Evolutionary conservation across 169 alveolate genomes (phyloP).

Genomic region (Plasmodium berghei): DNA sequence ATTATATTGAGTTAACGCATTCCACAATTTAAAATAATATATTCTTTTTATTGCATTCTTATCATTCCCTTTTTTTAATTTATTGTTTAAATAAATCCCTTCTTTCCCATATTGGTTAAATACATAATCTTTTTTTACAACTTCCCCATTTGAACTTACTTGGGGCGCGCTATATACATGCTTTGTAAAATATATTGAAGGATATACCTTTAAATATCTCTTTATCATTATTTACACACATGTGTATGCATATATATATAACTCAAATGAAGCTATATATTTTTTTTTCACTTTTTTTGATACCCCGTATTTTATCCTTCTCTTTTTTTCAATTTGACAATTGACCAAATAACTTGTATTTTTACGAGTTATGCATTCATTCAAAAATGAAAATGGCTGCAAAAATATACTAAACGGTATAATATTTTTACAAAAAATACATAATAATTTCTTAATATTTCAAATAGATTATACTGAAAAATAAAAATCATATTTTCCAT

Average conservation of each 20-base stretch:
- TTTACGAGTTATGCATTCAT: too few species aligned
- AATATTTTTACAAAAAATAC: too few species aligned
- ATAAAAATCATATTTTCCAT: too few species aligned
- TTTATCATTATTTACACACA: constrained; percentile 28
- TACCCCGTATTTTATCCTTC: too few species aligned
- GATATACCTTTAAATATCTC: constrained; percentile 63
- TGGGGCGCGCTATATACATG: constrained; percentile 68
- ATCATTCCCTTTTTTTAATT: constrained; percentile 56
- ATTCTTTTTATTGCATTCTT: constrained; percentile 67
- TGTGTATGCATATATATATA: not conserved
- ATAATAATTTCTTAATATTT: too few species aligned
- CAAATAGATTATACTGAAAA: too few species aligned
- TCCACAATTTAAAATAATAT: constrained; percentile 73
- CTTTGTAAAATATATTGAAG: constrained; percentile 67
- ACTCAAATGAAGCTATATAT: not conserved
- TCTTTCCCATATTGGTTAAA: constrained; percentile 58
- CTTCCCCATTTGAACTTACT: constrained; percentile 10
- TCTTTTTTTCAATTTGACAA: too few species aligned
- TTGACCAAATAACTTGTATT: too few species aligned
- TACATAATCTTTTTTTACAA: constrained; percentile 67
- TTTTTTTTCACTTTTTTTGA: not conserved
- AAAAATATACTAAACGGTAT: too few species aligned
- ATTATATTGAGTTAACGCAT: constrained; percentile 73
- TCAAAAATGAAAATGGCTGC: too few species aligned
- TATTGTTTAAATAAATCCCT: constrained; percentile 52